These are phyloP conservation scores for Prunus mume DNA, from an alignment of 306 rosid species.

Conservation along the genomic window DNA sequence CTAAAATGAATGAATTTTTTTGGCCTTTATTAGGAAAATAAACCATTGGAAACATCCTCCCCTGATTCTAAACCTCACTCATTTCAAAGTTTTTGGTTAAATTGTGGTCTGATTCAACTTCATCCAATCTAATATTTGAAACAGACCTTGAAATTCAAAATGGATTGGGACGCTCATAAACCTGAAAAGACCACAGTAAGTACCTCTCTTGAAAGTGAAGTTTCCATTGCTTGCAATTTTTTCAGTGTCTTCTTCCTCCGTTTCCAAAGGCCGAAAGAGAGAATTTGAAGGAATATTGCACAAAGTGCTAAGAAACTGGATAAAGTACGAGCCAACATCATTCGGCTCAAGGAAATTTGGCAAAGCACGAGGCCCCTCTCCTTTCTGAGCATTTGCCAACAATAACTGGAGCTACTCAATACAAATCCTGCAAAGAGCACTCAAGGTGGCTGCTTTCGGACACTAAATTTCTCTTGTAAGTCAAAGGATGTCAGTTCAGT, in stretches of 20 bases:
- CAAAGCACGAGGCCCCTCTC: constrained; percentile 49
- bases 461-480: constrained; percentile 80
- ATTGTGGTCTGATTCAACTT: neutral
- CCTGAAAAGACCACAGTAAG: neutral
- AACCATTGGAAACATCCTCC: neutral
- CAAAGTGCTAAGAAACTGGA: constrained; percentile 77
- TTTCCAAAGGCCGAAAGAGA: constrained; percentile 67
- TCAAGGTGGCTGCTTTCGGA: constrained; percentile 84
- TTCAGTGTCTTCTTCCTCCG: constrained; percentile 61
- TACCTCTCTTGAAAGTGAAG: constrained; percentile 68
- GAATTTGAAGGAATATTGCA: constrained; percentile 87
- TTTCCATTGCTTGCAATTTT: constrained; percentile 63
- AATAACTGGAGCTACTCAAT: constrained; percentile 84
- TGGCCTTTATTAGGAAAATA: neutral
- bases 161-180: neutral
- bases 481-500: constrained; percentile 90
- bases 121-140: neutral
- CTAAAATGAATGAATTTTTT: neutral
- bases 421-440: constrained; percentile 81
- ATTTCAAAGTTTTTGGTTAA: neutral
- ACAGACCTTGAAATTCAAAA: neutral
- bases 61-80: neutral
- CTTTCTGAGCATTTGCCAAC: constrained; percentile 78
- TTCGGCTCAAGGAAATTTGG: constrained; percentile 51
- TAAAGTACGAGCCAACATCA: constrained; percentile 82